Conservation (phyloP, 768 basidiomycete species). For the Pulveroboletus ravenelii region DNA sequence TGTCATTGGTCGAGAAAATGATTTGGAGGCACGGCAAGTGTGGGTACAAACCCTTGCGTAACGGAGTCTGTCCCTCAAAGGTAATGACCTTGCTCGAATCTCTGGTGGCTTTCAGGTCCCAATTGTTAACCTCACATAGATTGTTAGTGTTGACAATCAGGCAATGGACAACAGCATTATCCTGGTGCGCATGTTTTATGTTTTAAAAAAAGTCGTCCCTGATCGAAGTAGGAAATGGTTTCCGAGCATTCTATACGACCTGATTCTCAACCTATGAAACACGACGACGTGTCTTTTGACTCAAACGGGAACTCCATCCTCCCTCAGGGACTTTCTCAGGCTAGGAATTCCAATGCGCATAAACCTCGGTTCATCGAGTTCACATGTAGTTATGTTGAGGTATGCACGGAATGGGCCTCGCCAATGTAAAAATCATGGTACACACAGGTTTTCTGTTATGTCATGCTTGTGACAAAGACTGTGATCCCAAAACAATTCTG, state of each 20-base stretch:
- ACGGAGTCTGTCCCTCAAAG: conserved; percentile 74
- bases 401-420: conserved; percentile 24
- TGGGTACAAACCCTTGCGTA: conserved; percentile 59
- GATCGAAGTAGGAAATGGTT: conserved; percentile 58
- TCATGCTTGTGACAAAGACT: conserved; percentile 52
- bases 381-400: conserved; percentile 61
- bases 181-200: conserved; percentile 39
- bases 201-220: background rate
- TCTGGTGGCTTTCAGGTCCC: background rate
- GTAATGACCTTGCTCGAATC: conserved; percentile 30
- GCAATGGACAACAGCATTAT: conserved; percentile 60
- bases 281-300: conserved; percentile 46
- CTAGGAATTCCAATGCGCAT: conserved; percentile 37
- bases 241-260: conserved; percentile 60
- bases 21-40: conserved; percentile 66
- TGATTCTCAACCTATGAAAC: conserved; percentile 45
- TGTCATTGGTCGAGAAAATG: conserved; percentile 55
- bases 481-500: conserved; percentile 76
- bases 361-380: conserved; percentile 84
- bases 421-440: background rate
- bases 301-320: conserved; percentile 46
- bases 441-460: conserved; percentile 66
- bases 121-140: conserved; percentile 25
- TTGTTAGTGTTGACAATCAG: conserved; percentile 35
- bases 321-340: conserved; percentile 44